Evolutionary conservation across 495 filamentous ascomycete species (phyloP).

Genomic region (Daldinia loculata): DNA sequence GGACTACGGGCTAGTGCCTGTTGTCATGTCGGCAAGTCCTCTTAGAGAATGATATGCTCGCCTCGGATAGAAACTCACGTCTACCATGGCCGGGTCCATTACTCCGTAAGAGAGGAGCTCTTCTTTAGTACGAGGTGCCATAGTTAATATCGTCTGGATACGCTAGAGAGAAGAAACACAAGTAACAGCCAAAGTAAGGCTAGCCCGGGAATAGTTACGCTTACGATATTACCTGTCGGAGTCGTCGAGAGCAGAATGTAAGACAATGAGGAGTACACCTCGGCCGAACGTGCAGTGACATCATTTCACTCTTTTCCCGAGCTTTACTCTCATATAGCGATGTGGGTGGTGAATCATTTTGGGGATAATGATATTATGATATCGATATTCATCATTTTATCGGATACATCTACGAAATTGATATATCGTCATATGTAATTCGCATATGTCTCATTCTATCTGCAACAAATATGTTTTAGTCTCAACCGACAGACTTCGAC

Average conservation of each 20-base stretch:
- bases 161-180: not conserved
- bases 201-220: not conserved
- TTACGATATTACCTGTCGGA: not conserved
- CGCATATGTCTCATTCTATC: not conserved
- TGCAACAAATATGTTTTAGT: not conserved
- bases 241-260: not conserved
- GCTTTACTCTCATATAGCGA: not conserved
- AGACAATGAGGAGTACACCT: not conserved
- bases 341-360: too few relatives aligned
- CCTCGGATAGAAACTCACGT: constrained; percentile 33
- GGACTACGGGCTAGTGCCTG: constrained; percentile 28
- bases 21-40: constrained; percentile 6
- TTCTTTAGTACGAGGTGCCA: constrained; percentile 41
- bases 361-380: not conserved
- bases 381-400: not conserved
- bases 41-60: not conserved
- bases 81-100: constrained; percentile 49
- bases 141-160: not conserved
- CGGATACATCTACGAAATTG: not conserved
- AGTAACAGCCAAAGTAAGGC: not conserved
- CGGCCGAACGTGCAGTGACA: not conserved
- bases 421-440: not conserved
- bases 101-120: constrained; percentile 47
- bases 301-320: not conserved
- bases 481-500: not conserved